A percentile compares a stretch with the other conserved stretches of the same genome.
Conservation (phyloP, 352 stramenopile genomes). For the Pythium brassicae region DNA sequence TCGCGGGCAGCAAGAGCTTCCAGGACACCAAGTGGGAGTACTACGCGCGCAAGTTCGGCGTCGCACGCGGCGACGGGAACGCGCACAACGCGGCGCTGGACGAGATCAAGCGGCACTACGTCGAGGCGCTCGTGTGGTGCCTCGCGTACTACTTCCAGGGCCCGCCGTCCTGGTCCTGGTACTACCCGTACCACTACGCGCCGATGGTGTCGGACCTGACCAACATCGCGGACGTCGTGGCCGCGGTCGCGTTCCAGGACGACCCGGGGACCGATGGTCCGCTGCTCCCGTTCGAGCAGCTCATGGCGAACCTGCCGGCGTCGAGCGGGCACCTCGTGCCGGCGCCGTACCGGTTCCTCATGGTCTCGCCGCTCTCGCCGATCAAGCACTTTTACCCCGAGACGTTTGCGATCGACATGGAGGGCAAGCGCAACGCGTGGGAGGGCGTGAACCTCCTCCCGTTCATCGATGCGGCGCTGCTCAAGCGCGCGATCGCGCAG, state of each 20-base stretch:
- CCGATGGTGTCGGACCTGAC: slow-evolving; percentile 98
- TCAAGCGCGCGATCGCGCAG: slow-evolving; percentile 91
- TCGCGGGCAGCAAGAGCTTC: slow-evolving; percentile 66
- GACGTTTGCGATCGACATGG: slow-evolving; percentile 81
- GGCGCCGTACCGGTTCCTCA: slow-evolving; percentile 91
- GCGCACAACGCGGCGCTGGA: slow-evolving; percentile 49
- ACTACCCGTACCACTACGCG: slow-evolving; percentile 99
- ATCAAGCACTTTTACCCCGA: slow-evolving; percentile 96
- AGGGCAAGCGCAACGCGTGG: slow-evolving; percentile 95
- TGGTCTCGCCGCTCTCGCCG: slow-evolving; percentile 92
- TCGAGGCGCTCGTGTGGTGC: slow-evolving; percentile 79
- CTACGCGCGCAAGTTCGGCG: slow-evolving; percentile 78
- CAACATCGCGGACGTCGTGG: slow-evolving; percentile 70
- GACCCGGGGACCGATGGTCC: slow-evolving; percentile 63
- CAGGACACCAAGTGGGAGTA: slow-evolving; percentile 85
- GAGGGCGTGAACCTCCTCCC: slow-evolving; percentile 98
- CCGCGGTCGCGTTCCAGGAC: slow-evolving; percentile 82
- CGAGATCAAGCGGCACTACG: slow-evolving; percentile 68
- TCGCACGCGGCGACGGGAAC: slow-evolving; percentile 51
- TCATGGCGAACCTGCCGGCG: slow-evolving; percentile 96
- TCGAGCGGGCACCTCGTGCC: slow-evolving; percentile 95
- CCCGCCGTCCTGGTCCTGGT: slow-evolving; percentile 97
- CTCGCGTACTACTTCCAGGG: slow-evolving; percentile 89
- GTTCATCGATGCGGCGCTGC: slow-evolving; percentile 95
- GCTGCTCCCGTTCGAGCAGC: slow-evolving; percentile 96